These are phyloP conservation scores for Kentomonas sorsogonicus DNA, from an alignment of 208 protist species.

Conservation along the genomic window DNA sequence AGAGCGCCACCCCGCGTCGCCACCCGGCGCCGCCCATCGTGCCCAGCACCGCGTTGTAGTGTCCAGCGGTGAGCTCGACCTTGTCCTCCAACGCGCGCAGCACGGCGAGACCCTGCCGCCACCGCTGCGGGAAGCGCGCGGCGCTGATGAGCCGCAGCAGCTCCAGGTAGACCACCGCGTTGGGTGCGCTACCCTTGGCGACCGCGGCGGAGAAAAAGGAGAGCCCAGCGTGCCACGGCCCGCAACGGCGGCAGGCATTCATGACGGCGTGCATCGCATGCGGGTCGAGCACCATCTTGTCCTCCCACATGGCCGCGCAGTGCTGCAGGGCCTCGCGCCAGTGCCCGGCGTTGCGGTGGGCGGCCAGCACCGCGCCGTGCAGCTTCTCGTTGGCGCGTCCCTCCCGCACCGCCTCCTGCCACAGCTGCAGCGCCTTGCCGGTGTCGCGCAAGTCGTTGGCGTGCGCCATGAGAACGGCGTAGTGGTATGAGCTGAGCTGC, in stretches of 20 bases:
- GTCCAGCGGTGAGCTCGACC: slow-evolving; percentile 69
- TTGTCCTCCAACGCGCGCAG: slow-evolving; percentile 46
- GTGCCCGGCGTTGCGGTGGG: slow-evolving; percentile 54
- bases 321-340: slow-evolving; percentile 65
- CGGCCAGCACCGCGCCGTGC: slow-evolving; percentile 64
- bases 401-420: slow-evolving; percentile 51
- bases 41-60: slow-evolving; percentile 76
- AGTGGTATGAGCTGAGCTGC: slow-evolving; percentile 61
- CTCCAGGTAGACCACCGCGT: slow-evolving; percentile 77
- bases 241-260: slow-evolving; percentile 71
- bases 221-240: slow-evolving; percentile 49
- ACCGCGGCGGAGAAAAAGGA: slow-evolving; percentile 55
- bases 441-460: slow-evolving; percentile 71
- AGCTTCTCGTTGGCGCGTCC: slow-evolving; percentile 50
- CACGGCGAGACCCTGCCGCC: slow-evolving; percentile 52
- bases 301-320: slow-evolving; percentile 60
- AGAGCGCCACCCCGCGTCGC: slow-evolving; percentile 57
- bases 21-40: slow-evolving; percentile 52
- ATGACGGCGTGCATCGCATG: slow-evolving; percentile 69
- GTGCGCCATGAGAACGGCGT: slow-evolving; percentile 78
- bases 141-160: slow-evolving; percentile 63
- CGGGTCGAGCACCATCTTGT: slow-evolving; percentile 55
- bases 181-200: slow-evolving; percentile 37
- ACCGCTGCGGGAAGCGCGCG: slow-evolving; percentile 25
- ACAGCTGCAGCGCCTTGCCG: slow-evolving; percentile 51